Base-by-base conservation (phyloP, 2,329 filamentous ascomycete species). In the Ophiosphaerella korrae region DNA sequence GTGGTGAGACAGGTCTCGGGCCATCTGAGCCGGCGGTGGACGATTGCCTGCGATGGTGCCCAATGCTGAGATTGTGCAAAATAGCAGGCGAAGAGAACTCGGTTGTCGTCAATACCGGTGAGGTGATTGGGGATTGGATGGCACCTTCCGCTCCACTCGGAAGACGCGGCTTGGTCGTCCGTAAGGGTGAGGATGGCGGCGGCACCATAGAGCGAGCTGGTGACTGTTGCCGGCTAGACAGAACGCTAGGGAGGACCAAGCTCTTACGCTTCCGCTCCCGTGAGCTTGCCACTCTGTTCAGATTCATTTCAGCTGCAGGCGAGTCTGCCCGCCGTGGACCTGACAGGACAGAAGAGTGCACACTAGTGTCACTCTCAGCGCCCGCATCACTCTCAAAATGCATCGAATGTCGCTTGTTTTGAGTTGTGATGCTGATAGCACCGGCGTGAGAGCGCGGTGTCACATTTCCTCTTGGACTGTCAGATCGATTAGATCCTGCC, bases 241-340 rank as follows among this genome's bases (percentile, higher is more conserved):
- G 84, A 7, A 90, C 81, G 8, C 90, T 86, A 0, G 92, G 87
- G 14, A 97, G 81, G 42, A 96, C 88, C 49, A 97, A 80, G 68
- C 93, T 97, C 63, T 89, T 87, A 39, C 94, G 86, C 60, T 97
- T 92, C 54, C 90, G 87, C 58, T 95, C 91, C 50, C 89, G 84
- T 36, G 89, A 87, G 68, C 89, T 93, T 29, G 89, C 85, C 41
- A 90, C 86, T 51, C 90, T 84, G 55, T 88, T 84, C 18, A 96
- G 78, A 45, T 89, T 87, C 65, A 92, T 86, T 53, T 97, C 94
- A 5, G 90, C 88, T 2, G 63, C 63, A 16, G 94, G 94, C 0
- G 94, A 99, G 54, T 97, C 92, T 1, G 90, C 92, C 57, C 92
- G 83, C 39, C 86, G 79, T 9, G 85, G 85, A 9, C 86, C 82